Conservation (phyloP, 495 filamentous ascomycete genomes). For the Neurospora pannonica region DNA sequence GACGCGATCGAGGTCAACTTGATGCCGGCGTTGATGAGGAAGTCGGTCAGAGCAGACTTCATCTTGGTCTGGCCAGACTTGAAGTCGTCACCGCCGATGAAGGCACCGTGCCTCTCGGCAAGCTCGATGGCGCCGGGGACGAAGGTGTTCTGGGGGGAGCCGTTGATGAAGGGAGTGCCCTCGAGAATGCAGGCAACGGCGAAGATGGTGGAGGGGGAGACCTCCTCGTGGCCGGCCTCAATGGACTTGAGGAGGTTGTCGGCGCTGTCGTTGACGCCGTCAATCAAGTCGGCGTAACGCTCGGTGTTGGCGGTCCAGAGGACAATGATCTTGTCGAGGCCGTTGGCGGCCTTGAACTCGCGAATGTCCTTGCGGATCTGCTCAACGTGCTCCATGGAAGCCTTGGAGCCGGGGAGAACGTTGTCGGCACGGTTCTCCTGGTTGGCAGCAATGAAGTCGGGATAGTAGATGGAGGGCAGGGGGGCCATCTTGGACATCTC, state of each 20-base stretch:
- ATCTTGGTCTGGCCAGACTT: conserved; percentile 99
- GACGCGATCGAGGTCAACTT: conserved; percentile 97
- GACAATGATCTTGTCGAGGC: conserved; percentile 90
- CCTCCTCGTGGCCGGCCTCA: conserved; percentile 74
- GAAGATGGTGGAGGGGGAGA: conserved; percentile 91
- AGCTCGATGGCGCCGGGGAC: conserved; percentile 86
- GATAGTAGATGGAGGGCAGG: conserved; percentile 94
- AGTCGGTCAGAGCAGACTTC: conserved; percentile 98
- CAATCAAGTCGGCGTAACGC: conserved; percentile 79
- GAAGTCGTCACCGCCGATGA: conserved; percentile 98
- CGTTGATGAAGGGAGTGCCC: conserved; percentile 92
- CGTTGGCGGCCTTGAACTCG: conserved; percentile 81
- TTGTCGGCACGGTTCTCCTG: conserved; percentile 97
- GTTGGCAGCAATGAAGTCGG: conserved; percentile 98
- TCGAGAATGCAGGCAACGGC: conserved; percentile 91
- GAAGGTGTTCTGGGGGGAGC: conserved; percentile 97
- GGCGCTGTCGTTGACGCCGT: conserved; percentile 91
- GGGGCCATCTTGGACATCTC: conserved; percentile 87
- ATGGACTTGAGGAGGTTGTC: conserved; percentile 87
- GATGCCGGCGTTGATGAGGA: conserved; percentile 96
- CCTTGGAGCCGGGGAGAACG: conserved; percentile 72
- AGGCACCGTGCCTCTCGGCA: conserved; percentile 77
- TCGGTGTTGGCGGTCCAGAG: conserved; percentile 99
- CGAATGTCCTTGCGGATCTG: conserved; percentile 91
- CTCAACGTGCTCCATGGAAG: conserved; percentile 78